Conservation (phyloP, 2,329 filamentous ascomycete species). For the Cladosporium sp. region DNA sequence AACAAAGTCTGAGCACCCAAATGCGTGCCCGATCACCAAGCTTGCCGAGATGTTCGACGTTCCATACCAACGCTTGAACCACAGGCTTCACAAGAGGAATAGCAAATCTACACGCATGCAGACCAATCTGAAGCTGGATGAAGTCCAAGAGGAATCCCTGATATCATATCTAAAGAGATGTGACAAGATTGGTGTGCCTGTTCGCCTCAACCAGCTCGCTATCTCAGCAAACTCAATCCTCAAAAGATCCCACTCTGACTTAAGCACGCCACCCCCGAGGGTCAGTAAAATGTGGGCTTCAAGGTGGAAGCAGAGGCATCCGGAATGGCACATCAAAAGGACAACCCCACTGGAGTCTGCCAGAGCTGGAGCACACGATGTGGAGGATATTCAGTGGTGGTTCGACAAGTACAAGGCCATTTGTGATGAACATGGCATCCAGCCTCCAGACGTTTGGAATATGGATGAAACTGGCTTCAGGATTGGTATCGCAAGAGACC, state of each 20-base stretch:
- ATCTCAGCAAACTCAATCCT: background rate
- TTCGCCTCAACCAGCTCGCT: background rate
- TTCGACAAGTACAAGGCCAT: background rate
- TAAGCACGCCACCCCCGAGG: background rate
- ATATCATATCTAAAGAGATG: background rate
- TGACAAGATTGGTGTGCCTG: background rate
- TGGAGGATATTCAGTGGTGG: background rate
- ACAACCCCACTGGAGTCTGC: background rate
- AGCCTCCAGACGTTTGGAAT: background rate
- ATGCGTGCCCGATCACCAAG: background rate
- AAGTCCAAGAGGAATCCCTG: background rate
- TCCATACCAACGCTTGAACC: background rate
- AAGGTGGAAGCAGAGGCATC: background rate
- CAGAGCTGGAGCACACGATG: background rate
- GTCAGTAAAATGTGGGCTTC: background rate
- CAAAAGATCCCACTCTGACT: background rate
- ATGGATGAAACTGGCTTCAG: constrained; percentile 2
- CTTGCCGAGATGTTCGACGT: background rate
- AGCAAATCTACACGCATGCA: background rate
- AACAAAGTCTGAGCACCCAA: no score
- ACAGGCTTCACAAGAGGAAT: background rate
- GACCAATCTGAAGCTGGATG: background rate
- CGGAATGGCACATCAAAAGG: background rate
- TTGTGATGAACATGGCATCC: background rate
- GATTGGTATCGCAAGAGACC: background rate